Percentiles rank a stretch among this genome's conserved stretches.
Evolutionary conservation across 495 filamentous ascomycete species (phyloP).

Genomic region (Neurospora pannonica): DNA sequence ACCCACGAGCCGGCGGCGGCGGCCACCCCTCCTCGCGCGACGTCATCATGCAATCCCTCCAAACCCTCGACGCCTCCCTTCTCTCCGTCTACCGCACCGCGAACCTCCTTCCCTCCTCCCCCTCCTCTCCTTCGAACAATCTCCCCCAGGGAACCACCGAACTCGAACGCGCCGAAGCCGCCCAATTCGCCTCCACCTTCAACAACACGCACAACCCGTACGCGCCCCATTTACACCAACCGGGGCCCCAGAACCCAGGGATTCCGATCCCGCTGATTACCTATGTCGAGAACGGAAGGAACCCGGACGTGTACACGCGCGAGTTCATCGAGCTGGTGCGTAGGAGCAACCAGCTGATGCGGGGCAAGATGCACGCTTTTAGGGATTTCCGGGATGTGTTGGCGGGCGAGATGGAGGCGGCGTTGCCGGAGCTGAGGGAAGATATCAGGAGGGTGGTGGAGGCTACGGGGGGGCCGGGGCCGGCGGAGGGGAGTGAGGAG

Average conservation of each 20-base stretch:
- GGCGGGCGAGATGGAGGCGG: constrained; percentile 66
- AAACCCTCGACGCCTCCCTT: constrained; percentile 2
- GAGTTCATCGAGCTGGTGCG: constrained; percentile 92
- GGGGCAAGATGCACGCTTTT: constrained; percentile 79
- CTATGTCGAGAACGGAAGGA: constrained; percentile 88
- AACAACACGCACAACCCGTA: background rate
- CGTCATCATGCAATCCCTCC: background rate
- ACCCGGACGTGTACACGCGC: constrained; percentile 96
- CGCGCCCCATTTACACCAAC: background rate
- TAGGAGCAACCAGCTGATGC: constrained; percentile 71
- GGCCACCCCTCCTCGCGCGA: background rate
- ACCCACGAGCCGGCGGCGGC: background rate
- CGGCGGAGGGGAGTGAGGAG: background rate
- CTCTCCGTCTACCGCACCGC: constrained; percentile 33
- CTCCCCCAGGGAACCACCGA: constrained; percentile 33
- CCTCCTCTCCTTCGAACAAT: constrained; percentile 62
- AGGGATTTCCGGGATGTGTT: constrained; percentile 69
- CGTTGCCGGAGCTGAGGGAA: constrained; percentile 63
- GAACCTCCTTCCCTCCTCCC: constrained; percentile 57
- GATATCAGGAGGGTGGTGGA: constrained; percentile 59
- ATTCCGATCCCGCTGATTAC: constrained; percentile 85
- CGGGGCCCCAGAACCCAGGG: constrained; percentile 8
- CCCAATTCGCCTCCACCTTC: background rate
- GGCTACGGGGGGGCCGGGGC: constrained; percentile 22
- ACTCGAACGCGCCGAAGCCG: background rate